These are phyloP conservation scores for Collybiopsis luxurians DNA, from an alignment of 768 basidiomycete species.

Conservation along the genomic window DNA sequence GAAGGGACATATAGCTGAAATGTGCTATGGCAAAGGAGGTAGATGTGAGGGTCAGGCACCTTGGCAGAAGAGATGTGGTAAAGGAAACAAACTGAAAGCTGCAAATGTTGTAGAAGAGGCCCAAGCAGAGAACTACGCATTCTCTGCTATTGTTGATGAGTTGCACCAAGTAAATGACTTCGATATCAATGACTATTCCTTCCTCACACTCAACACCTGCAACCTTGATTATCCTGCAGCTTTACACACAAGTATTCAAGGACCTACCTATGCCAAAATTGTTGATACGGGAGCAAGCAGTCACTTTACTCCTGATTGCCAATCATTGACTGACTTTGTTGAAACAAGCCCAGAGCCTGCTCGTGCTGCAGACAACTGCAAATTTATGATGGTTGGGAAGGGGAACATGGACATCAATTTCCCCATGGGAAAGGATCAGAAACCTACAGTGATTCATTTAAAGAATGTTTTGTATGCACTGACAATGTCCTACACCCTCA, in stretches of 20 bases:
- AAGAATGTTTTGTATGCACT: constrained; percentile 22
- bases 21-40: too few relatives aligned
- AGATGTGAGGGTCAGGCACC: not conserved
- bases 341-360: constrained; percentile 17
- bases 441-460: constrained; percentile 16
- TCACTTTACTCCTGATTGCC: too few relatives aligned
- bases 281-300: too few relatives aligned
- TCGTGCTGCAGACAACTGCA: constrained; percentile 23
- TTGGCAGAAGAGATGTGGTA: not conserved
- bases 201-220: too few relatives aligned
- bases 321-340: constrained; percentile 22
- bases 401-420: constrained; percentile 25
- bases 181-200: too few relatives aligned
- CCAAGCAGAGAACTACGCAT: too few relatives aligned
- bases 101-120: not conserved
- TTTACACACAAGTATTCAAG: too few relatives aligned
- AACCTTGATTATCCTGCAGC: too few relatives aligned
- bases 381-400: constrained; percentile 21
- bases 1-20: too few relatives aligned
- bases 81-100: not conserved
- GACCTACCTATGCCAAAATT: too few relatives aligned
- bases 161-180: too few relatives aligned
- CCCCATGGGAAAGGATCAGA: constrained; percentile 18
- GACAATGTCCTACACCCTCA: constrained; percentile 25
- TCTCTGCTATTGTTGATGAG: too few relatives aligned